phyloP scores from a whole-genome alignment of 108 stramenopile genomes.

The Conticribra guillardii region DNA sequence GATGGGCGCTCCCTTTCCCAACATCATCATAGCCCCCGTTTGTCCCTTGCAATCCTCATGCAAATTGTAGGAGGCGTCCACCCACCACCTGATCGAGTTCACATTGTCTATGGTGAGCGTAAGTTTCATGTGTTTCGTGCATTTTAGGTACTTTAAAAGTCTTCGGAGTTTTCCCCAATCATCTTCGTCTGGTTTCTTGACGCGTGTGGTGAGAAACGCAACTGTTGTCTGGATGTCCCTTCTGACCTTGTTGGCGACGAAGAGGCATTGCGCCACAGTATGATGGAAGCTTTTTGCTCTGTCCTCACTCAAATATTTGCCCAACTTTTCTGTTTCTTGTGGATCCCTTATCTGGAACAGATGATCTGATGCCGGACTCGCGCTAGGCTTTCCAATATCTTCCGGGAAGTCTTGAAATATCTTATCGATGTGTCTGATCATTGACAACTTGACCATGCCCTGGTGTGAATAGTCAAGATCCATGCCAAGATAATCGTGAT shows the following conservation, averaged over 20 bases:
- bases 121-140: not conserved
- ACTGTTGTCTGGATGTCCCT: not conserved
- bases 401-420: conserved; percentile 2
- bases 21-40: too few relatives aligned
- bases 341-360: not conserved
- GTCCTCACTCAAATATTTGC: too few relatives aligned
- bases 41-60: not conserved
- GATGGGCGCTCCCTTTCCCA: too few relatives aligned
- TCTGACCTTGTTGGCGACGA: not conserved
- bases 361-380: conserved; percentile 1
- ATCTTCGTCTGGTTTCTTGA: not conserved
- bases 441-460: not conserved
- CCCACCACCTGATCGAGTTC: too few relatives aligned
- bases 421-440: conserved; percentile 2
- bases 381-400: too few relatives aligned
- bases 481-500: too few relatives aligned
- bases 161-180: too few relatives aligned
- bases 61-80: too few relatives aligned
- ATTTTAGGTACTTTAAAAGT: not conserved
- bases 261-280: too few relatives aligned
- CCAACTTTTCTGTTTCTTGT: too few relatives aligned
- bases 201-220: conserved; percentile 5
- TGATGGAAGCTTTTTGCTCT: not conserved
- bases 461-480: not conserved
- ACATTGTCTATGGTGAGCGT: conserved; percentile 10